Evolutionary conservation across 2,329 filamentous ascomycete genomes (phyloP).

Genomic region (Aspergillus sclerotialis): DNA sequence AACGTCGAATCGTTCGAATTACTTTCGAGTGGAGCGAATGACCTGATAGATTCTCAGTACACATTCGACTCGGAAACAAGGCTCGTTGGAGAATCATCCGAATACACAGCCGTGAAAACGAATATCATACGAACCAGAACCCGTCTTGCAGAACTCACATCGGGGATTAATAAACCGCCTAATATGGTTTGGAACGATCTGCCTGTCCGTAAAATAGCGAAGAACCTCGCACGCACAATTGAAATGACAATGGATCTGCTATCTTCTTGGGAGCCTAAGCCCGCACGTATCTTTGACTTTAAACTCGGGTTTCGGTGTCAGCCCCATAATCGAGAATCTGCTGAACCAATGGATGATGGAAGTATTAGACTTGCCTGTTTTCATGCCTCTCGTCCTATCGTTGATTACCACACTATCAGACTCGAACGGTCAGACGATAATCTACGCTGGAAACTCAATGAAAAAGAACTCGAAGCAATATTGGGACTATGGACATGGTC

Average conservation of each 20-base stretch:
- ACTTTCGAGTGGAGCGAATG: constrained; percentile 2
- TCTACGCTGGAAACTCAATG: constrained; percentile 18
- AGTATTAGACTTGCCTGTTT: no score
- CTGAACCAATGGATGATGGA: no score
- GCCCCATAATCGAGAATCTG: background rate
- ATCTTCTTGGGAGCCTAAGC: constrained; percentile 13
- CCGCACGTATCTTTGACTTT: constrained; percentile 9
- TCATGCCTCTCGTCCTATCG: no score
- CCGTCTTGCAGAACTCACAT: constrained; percentile 17
- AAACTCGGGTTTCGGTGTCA: constrained; percentile 14
- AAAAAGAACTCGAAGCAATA: constrained; percentile 23
- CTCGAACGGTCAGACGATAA: constrained; percentile 15
- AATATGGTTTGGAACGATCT: constrained; percentile 19
- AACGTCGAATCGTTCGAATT: constrained; percentile 16
- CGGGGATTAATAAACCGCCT: constrained; percentile 1
- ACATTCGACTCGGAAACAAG: constrained; percentile 4
- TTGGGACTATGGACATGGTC: constrained; percentile 28
- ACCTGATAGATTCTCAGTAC: constrained; percentile 3
- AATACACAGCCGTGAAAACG: background rate
- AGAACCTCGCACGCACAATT: constrained; percentile 15
- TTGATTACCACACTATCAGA: constrained; percentile 10
- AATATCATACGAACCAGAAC: constrained; percentile 15
- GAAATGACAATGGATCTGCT: constrained; percentile 22
- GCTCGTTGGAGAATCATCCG: fast-evolving
- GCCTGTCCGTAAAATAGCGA: constrained; percentile 18